phyloP scores from a whole-genome alignment of 2,329 filamentous ascomycete species.

The Amylocarpus encephaloides region DNA sequence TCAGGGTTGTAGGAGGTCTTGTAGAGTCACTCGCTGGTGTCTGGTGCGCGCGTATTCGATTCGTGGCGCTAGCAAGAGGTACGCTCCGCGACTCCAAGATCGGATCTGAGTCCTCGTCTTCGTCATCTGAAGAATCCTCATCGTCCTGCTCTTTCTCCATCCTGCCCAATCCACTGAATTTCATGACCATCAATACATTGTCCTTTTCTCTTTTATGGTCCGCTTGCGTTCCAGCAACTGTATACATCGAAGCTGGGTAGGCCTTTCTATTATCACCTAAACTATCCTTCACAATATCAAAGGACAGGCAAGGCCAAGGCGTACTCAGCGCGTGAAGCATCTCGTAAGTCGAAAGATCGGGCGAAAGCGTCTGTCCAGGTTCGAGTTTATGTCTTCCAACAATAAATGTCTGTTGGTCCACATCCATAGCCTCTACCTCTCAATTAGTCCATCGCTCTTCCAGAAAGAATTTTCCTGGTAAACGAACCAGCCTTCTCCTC shows the following conservation, averaged over 20 bases:
- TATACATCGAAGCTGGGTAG: constrained; percentile 95
- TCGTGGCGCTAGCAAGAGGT: constrained; percentile 79
- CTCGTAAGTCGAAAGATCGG: constrained; percentile 91
- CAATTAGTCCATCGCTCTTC: constrained; percentile 27
- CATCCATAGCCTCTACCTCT: constrained; percentile 77
- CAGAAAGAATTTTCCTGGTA: constrained; percentile 3
- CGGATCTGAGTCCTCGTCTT: constrained; percentile 71
- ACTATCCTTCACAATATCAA: constrained; percentile 81
- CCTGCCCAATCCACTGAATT: constrained; percentile 83
- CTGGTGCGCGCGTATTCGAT: constrained; percentile 86
- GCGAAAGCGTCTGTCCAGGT: constrained; percentile 82
- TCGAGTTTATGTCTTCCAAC: constrained; percentile 88
- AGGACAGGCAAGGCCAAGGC: constrained; percentile 94
- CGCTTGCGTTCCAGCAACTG: constrained; percentile 90
- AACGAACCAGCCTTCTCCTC: constrained; percentile 68
- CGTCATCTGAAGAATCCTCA: constrained; percentile 63
- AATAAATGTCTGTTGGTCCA: constrained; percentile 93
- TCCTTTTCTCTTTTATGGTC: constrained; percentile 68
- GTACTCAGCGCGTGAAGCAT: constrained; percentile 94
- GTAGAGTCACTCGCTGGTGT: constrained; percentile 64
- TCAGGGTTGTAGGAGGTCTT: constrained; percentile 71
- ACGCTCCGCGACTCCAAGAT: constrained; percentile 92
- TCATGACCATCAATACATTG: constrained; percentile 93
- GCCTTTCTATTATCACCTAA: constrained; percentile 84
- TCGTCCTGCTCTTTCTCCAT: constrained; percentile 69